Base-by-base conservation (phyloP, 805 yeast species). In the Naumovozyma baii region DNA sequence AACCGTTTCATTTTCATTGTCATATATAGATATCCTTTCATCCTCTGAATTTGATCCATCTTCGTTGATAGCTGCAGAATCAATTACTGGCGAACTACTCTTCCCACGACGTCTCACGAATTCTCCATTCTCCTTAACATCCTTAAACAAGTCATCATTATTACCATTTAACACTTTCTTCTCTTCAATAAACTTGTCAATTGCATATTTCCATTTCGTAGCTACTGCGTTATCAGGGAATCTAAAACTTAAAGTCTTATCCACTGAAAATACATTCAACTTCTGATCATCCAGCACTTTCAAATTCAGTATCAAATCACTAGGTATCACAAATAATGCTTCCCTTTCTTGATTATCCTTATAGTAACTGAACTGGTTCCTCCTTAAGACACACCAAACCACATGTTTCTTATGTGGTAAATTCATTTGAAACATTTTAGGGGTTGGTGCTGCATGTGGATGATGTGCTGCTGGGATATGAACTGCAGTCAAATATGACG, bases 321-420 rank as follows among this genome's bases (percentile, higher is more conserved):
- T 40, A 3, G 52, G 52, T 17, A 51, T 42, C 2, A 51, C 55
- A 22, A 38, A 44, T 16, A 47, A 41, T 2, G 55, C 52, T 35
- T 49, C 50, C 15, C 51, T 39, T 36, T 51, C 55, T 28, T 45
- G 46, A 20, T 37, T 42, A 38, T 49, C 49, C 39, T 49, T 51
- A 33, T 51, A 51, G 36, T 51, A 51, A 36, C 54, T 48, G 29
- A 51, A 44, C 36, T 51, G 55, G n/a, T 43, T 46, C 26, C 43
- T 38, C 31, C 55, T 39, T 15, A 51, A 37, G 9, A 51, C 55
- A 37, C 52, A 51, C 55, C 55, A 51, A 34, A 41, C 49, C n/a
- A 34, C 36, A n/a, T 12, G 15, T 29, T 29, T 29, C 31, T 29
- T 29, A 13, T 22, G 26, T 7, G 26, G 26, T 10, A 22, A 10